A percentile compares a stretch with the other conserved stretches of the same genome.
phyloP scores from a whole-genome alignment of 2,329 filamentous ascomycete species.

The Fusarium setosum region DNA sequence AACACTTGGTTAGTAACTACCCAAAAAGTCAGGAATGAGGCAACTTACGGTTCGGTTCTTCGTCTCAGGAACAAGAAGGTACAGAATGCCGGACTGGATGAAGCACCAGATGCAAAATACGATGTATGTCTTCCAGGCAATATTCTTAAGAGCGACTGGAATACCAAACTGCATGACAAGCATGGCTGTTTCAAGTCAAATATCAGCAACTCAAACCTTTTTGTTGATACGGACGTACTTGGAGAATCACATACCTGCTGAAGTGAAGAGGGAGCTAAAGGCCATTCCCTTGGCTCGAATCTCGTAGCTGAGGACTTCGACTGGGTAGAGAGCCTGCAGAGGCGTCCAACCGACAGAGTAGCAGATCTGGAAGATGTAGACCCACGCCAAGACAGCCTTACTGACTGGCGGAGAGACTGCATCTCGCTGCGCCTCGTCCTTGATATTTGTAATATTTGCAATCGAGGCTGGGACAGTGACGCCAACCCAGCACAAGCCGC shows the following conservation, averaged over 20 bases:
- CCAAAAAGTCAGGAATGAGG: no score
- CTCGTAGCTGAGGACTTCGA: conserved; percentile 65
- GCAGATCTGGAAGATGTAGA: conserved; percentile 45
- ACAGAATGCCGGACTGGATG: conserved; percentile 55
- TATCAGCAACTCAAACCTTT: neutral
- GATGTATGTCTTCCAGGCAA: conserved; percentile 66
- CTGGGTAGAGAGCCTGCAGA: conserved; percentile 58
- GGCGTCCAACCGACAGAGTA: conserved; percentile 58
- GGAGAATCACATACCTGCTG: conserved; percentile 43
- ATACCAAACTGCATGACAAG: conserved; percentile 56
- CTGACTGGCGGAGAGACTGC: conserved; percentile 48
- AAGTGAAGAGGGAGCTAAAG: conserved; percentile 58
- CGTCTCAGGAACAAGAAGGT: conserved; percentile 63
- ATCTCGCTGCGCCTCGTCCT: conserved; percentile 38
- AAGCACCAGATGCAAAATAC: conserved; percentile 59
- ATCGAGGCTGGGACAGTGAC: conserved; percentile 58
- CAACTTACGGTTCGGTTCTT: conserved; percentile 55
- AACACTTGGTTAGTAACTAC: neutral
- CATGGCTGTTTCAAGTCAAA: conserved; percentile 15
- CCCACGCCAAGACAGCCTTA: conserved; percentile 59
- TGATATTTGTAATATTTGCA: conserved; percentile 45
- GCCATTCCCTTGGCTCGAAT: conserved; percentile 68
- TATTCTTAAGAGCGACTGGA: conserved; percentile 59
- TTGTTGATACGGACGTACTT: neutral
- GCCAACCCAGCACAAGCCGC: conserved; percentile 60